phyloP scores from a whole-genome alignment of 148 eudicot species.

The Selenicereus undatus region DNA sequence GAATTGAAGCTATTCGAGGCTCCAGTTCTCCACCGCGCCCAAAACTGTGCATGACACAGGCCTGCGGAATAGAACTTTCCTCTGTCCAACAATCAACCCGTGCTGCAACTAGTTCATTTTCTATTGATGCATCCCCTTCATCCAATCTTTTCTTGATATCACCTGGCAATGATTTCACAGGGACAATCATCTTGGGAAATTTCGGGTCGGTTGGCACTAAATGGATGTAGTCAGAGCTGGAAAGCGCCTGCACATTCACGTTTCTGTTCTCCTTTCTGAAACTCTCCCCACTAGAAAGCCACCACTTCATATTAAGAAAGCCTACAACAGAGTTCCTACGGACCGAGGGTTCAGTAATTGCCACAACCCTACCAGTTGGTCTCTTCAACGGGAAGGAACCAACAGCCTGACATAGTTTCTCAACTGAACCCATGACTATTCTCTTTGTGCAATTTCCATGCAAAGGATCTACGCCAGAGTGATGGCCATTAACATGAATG shows the following conservation, averaged over 20 bases:
- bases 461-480: constrained; percentile 25
- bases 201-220: constrained; percentile 72
- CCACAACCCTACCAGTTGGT: constrained; percentile 82
- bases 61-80: constrained; percentile 58
- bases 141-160: constrained; percentile 59
- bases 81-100: constrained; percentile 62
- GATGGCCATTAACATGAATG: constrained; percentile 25
- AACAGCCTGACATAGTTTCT: constrained; percentile 47
- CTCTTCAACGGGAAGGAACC: constrained; percentile 58
- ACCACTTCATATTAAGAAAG: constrained; percentile 56
- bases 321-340: constrained; percentile 69
- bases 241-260: constrained; percentile 26
- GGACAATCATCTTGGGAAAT: constrained; percentile 74
- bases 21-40: constrained; percentile 79
- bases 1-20: constrained; percentile 70
- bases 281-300: constrained; percentile 41
- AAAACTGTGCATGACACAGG: constrained; percentile 46
- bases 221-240: constrained; percentile 40
- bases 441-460: constrained; percentile 25
- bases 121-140: constrained; percentile 54
- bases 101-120: constrained; percentile 76
- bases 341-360: constrained; percentile 57
- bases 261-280: constrained; percentile 36
- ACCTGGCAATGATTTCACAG: constrained; percentile 50
- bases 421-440: constrained; percentile 36